Evolutionary conservation across 1,284 basidiomycete species (phyloP).

Genomic region (Salmacisia buchloeana): DNA sequence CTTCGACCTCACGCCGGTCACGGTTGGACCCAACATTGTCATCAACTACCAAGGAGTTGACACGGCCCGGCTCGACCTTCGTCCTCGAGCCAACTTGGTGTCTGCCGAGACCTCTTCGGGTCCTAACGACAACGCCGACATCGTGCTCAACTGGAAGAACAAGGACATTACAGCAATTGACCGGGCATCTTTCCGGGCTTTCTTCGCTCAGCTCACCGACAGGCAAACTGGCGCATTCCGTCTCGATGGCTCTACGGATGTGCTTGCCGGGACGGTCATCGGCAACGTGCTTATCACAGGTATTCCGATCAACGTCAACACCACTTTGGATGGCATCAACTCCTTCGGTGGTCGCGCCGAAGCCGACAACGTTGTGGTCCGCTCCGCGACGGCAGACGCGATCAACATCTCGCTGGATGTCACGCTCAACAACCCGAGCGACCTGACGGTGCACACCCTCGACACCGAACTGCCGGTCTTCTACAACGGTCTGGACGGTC

Average conservation of each 20-base stretch:
- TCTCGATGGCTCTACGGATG: conserved; percentile 61
- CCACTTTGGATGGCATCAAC: conserved; percentile 57
- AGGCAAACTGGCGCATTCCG: conserved; percentile 55
- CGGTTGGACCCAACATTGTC: conserved; percentile 59
- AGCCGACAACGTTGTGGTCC: conserved; percentile 25
- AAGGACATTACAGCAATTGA: conserved; percentile 60
- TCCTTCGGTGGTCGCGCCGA: conserved; percentile 17
- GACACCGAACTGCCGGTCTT: conserved; percentile 61
- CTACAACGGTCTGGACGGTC: conserved; percentile 56
- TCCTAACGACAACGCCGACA: conserved; percentile 57
- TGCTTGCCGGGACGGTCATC: conserved; percentile 63
- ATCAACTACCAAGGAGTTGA: conserved; percentile 57
- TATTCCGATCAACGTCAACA: conserved; percentile 63
- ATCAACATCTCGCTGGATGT: conserved; percentile 23
- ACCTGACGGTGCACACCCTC: conserved; percentile 63
- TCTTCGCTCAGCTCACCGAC: conserved; percentile 63
- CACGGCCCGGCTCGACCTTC: conserved; percentile 62
- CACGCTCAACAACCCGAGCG: conserved; percentile 32
- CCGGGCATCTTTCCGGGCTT: conserved; percentile 58
- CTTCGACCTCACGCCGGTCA: conserved; percentile 65
- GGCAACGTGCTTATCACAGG: conserved; percentile 65
- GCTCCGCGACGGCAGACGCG: conserved; percentile 26
- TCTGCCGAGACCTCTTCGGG: conserved; percentile 65
- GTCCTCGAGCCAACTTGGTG: conserved; percentile 52
- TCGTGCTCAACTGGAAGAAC: conserved; percentile 56